Evolutionary conservation across 2,329 filamentous ascomycete genomes (phyloP).

Genomic region (Salinomyces thailandicus): DNA sequence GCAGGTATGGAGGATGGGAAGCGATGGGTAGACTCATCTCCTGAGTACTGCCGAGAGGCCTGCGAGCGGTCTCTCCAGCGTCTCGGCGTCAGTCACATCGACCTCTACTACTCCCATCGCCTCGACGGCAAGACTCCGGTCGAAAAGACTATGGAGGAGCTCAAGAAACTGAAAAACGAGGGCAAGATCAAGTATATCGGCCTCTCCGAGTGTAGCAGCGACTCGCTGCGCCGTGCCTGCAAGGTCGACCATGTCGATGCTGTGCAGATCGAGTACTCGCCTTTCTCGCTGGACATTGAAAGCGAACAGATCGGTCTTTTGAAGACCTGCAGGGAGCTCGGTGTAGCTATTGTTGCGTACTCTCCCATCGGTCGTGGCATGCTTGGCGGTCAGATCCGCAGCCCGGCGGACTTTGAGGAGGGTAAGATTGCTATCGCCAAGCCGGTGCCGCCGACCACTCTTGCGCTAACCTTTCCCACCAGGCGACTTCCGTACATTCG

Average conservation of each 20-base stretch:
- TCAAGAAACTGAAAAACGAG: conserved; percentile 40
- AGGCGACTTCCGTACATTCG: conserved; percentile 36
- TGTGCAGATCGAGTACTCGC: conserved; percentile 42
- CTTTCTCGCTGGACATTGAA: conserved; percentile 50
- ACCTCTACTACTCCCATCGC: conserved; percentile 36
- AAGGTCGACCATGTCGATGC: conserved; percentile 42
- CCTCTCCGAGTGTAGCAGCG: conserved; percentile 42
- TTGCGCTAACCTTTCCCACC: background rate
- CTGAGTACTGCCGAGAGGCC: conserved; percentile 32
- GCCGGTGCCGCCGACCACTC: background rate
- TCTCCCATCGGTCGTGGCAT: conserved; percentile 49
- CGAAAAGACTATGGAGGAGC: conserved; percentile 39
- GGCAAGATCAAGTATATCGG: conserved; percentile 51
- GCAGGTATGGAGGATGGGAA: conserved; percentile 28
- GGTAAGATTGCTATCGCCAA: conserved; percentile 31
- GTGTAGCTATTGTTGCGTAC: conserved; percentile 47
- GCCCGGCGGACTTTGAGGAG: conserved; percentile 37
- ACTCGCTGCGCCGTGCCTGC: conserved; percentile 42
- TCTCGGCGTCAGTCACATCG: conserved; percentile 30
- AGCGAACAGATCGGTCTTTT: conserved; percentile 39
- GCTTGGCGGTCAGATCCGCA: conserved; percentile 42
- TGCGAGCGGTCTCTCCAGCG: conserved; percentile 31
- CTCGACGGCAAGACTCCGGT: conserved; percentile 35
- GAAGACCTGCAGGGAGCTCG: conserved; percentile 48
- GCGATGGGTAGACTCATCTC: conserved; percentile 28